Base-by-base conservation (phyloP, 1,284 basidiomycete species). In the Ganoderma lucidum region DNA sequence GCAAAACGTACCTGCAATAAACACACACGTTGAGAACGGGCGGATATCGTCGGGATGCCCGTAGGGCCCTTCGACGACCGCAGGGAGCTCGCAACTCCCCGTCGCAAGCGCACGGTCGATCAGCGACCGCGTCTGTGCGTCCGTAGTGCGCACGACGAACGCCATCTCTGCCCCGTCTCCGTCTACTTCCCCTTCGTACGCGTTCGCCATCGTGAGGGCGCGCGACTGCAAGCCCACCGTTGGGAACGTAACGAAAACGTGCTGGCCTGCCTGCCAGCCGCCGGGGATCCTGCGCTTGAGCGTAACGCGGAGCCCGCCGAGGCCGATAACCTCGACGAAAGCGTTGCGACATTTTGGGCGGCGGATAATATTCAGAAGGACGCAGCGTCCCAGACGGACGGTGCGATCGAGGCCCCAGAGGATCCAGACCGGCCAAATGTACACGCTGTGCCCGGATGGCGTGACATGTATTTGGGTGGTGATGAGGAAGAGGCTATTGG, bases 251-350 rank as follows among this genome's bases (percentile, higher is more conserved):
- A 90, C 78, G 75, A 85, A 88, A 4, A 82, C 84, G 70, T 85
- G 85, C 75, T 92, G 90, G 0, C 90, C 90, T 0, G 90, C 84
- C 8, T 75, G 78, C 90, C 90, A 93, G 30, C 81, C 73, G 28
- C 75, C 67, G 9, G 74, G 75, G 48, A 78, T 63, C 62, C 73
- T 73, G 15, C 82, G 77, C 42, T 68, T 72, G 17, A 84, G 72
- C 2, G 80, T 82, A 19, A 86, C 71, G 56, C 82, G 78, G 56
- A 86, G 74, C 1, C 83, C 81, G 73, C 84, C 82, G 28, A 75
- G 71, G 53, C 78, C 79, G 53, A 86, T 71, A 68, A 70, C 79
- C 69, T 80, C 80, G 48, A 82, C 71, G 41, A 61, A 78, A 42
- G 77, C 77, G 76, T 76, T 70, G 56, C 74, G 69, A 67, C 76